phyloP scores from a whole-genome alignment of 805 yeast species.

The Metschnikowia rubicola region DNA sequence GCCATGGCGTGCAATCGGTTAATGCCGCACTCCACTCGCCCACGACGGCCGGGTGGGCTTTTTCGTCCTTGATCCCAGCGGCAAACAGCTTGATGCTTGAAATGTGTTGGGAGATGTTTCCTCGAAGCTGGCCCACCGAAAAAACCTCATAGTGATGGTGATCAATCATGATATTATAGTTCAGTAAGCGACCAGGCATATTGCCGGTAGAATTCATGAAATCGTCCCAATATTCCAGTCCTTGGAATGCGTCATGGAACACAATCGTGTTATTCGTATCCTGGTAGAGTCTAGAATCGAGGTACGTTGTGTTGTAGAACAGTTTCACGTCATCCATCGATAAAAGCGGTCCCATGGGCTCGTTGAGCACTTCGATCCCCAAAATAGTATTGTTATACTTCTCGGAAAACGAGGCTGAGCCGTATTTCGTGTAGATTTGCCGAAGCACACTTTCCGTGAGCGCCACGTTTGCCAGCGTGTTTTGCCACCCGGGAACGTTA shows the following conservation, averaged over 20 bases:
- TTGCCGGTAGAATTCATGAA: slow-evolving; percentile 27
- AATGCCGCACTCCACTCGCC: slow-evolving; percentile 79
- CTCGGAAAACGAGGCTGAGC: slow-evolving; percentile 8
- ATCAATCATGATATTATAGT: slow-evolving; percentile 37
- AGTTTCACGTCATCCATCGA: slow-evolving; percentile 19
- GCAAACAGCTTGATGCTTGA: slow-evolving; percentile 30
- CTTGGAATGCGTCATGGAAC: slow-evolving; percentile 64
- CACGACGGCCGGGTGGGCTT: slow-evolving; percentile 71
- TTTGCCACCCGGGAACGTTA: slow-evolving; percentile 15
- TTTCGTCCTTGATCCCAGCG: slow-evolving; percentile 22
- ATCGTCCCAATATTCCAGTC: slow-evolving; percentile 52
- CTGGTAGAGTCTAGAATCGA: slow-evolving; percentile 30
- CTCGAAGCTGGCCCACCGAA: slow-evolving; percentile 22
- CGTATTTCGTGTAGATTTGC: slow-evolving; percentile 15
- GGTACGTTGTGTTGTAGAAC: slow-evolving; percentile 31
- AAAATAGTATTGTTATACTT: slow-evolving; percentile 12
- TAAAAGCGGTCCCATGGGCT: slow-evolving; percentile 14
- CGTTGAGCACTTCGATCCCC: slow-evolving; percentile 18
- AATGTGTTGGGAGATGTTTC: slow-evolving; percentile 30
- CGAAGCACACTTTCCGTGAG: slow-evolving; percentile 20
- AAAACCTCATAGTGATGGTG: slow-evolving; percentile 43
- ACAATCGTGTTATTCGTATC: slow-evolving; percentile 43
- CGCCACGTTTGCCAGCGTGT: slow-evolving; percentile 6
- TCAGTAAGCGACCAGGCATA: slow-evolving; percentile 17
- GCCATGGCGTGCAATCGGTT: slow-evolving; percentile 35